Percentiles rank a stretch among this genome's conserved stretches.
These are phyloP conservation scores for Rhexocercosporidium sp. DNA, from an alignment of 2,329 filamentous ascomycete species.

Conservation along the genomic window DNA sequence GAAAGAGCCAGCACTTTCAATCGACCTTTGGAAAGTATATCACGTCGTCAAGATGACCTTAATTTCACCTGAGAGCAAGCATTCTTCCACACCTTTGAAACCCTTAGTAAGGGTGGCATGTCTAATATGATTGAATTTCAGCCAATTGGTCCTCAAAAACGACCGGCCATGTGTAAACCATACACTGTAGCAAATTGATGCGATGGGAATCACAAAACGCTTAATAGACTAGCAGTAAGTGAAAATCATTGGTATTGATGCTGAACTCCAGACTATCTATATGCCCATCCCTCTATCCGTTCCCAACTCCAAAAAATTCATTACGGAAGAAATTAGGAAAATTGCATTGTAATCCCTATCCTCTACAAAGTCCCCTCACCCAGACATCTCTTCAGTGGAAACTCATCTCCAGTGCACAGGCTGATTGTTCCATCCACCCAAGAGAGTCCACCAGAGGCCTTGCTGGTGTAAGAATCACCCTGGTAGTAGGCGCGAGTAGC, in stretches of 20 bases:
- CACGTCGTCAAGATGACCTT: too few relatives aligned
- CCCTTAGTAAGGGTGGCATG: too few relatives aligned
- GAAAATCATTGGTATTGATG: background rate
- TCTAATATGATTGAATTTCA: too few relatives aligned
- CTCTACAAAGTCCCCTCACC: constrained; percentile 40
- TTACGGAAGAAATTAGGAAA: background rate
- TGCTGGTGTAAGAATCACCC: constrained; percentile 44
- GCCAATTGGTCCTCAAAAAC: too few relatives aligned
- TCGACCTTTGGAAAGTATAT: too few relatives aligned
- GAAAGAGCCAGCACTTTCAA: too few relatives aligned
- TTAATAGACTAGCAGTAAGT: background rate
- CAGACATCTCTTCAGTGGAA: constrained; percentile 46
- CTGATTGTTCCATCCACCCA: constrained; percentile 49
- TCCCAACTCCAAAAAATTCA: background rate
- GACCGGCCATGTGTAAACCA: too few relatives aligned
- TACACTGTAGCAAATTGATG: too few relatives aligned
- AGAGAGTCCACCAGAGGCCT: constrained; percentile 41
- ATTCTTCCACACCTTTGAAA: too few relatives aligned
- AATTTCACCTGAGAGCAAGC: too few relatives aligned
- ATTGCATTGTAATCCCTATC: background rate
- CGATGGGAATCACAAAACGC: background rate
- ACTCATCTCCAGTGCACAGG: constrained; percentile 45
- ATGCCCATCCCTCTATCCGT: background rate
- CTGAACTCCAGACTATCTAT: background rate
- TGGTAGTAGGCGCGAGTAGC: constrained; percentile 39